Evolutionary conservation across 1,284 basidiomycete genomes (phyloP), one percentile per base, ranked within the genome.

Genomic region (Ganoderma leucocontextum): DNA sequence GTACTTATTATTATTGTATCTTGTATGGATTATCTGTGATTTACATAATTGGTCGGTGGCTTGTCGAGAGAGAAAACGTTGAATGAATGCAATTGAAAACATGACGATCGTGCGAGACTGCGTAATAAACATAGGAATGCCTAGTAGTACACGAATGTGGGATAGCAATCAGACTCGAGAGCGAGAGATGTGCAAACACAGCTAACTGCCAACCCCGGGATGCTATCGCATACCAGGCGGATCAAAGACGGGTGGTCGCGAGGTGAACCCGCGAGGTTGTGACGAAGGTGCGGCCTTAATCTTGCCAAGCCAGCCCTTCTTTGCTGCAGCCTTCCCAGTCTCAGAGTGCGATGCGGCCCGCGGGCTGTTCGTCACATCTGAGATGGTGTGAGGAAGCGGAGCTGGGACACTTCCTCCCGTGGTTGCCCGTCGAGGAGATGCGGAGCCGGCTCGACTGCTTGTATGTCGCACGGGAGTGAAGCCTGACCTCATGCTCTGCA

Each of bases 321-420:
- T 76, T 41, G 71, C 73, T 17, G 73, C 71, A 6, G 65, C 52
- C 53, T 70, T 71, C 35, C 57, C 42, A 3, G 65, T 68, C 33
- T 74, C 72, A 29, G 70, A 72, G 63, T 79, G 80, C 25, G 77
- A 78, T 41, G 73, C 67, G 1, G 77, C 77, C 39, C 85, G 82
- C 4, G 90, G 89, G 71, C 85, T 91, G 75, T 92, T 92, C 41
- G 91, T 92, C 61, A 91, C 86, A 73, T 92, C 90, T 17, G 86
- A 82, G 65, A 91, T 91, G 15, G 69, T 65, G 36, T 68, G 60
- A 58, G 73, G 69, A 2, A 75, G 62, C 9, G 76, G 44, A 17
- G 69, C 63, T 1, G 63, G 17, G 10, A 62, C 29, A 39, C 39
- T 44, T 2, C 73, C 59, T n/a, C 73, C 76, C 4, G 74, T 75